Evolutionary conservation across 305 asterid genomes (phyloP), one percentile per base, ranked within the genome.

Genomic region (Solanum hybrid): DNA sequence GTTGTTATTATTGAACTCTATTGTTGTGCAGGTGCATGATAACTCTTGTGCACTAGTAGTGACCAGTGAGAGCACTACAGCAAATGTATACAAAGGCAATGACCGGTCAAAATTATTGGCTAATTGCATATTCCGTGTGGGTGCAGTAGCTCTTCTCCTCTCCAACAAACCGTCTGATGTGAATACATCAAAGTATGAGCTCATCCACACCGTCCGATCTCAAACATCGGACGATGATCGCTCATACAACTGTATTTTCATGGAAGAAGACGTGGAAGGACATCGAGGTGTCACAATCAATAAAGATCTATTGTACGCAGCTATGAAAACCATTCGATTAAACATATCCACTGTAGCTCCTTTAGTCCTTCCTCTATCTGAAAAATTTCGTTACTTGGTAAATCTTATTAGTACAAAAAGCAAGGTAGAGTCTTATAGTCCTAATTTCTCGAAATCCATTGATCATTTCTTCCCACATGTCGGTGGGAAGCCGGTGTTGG

Each of bases 401-500:
- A 68, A 39, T 70, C 9, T 7, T 51, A 15, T 91, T 14, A 20
- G 13, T 1, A 5, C 14, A 7, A n/a, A 33, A 22, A 87, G 92
- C 92, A 93, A 91, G 9, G 89, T 76, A 29, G 89, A 90, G 90
- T 89, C 92, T 1, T 87, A 89, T 20, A 32, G 76, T 6, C 93
- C 93, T 10, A 87, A 90, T 36, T 93, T 91, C 90, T 72, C 13
- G 7, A 70, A n/a, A 70, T 79, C 85, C 15, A 88, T 75, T 3
- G 88, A 91, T 65, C 94, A 93, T 22, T 93, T 93, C 61, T 77
- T 93, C 33, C 92, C 94, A 2, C 93, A 93, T 7, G 92, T 92
- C 0, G 95, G 94, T 0, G 91, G 72, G 29, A 93, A 90, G 80
- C 89, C 88, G 2, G 90, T 92, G 72, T 73, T 88, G 90, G 92